These are phyloP conservation scores for Mollisia scopiformis DNA, from an alignment of 2,329 filamentous ascomycete species.

Conservation along the genomic window DNA sequence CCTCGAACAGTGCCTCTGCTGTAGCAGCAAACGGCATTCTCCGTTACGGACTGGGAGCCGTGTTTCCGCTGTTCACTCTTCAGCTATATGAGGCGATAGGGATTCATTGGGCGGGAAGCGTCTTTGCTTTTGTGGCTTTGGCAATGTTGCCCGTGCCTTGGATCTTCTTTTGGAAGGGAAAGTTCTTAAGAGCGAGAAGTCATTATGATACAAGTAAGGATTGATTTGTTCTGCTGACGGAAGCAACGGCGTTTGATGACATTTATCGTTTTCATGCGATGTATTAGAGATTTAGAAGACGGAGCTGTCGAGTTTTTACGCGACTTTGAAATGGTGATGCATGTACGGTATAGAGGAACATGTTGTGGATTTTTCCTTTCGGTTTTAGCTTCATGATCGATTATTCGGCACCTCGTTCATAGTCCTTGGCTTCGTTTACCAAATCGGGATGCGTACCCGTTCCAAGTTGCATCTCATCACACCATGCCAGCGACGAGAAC, in stretches of 20 bases:
- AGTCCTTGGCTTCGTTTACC: background rate
- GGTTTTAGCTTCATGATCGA: no score
- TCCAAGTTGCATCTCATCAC: background rate
- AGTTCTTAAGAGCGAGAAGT: constrained; percentile 38
- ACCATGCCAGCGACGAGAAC: background rate
- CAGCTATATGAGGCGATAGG: constrained; percentile 49
- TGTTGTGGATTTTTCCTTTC: no score
- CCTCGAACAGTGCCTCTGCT: constrained; percentile 28
- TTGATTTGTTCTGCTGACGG: background rate
- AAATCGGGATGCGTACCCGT: background rate
- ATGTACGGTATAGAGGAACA: no score
- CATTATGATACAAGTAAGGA: constrained; percentile 25
- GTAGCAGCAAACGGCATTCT: constrained; percentile 34
- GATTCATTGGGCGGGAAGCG: constrained; percentile 45
- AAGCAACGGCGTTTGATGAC: no score
- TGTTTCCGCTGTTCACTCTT: constrained; percentile 41
- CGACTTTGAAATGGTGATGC: no score
- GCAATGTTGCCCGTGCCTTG: constrained; percentile 48
- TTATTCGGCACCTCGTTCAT: no score
- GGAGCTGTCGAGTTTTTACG: background rate
- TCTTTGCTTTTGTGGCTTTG: constrained; percentile 46
- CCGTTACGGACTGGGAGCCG: constrained; percentile 30
- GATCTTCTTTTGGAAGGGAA: constrained; percentile 44
- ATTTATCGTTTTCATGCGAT: background rate
- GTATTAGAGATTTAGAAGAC: background rate